Evolutionary conservation across 768 basidiomycete genomes (phyloP).

Genomic region (Macrocybe gigantea): DNA sequence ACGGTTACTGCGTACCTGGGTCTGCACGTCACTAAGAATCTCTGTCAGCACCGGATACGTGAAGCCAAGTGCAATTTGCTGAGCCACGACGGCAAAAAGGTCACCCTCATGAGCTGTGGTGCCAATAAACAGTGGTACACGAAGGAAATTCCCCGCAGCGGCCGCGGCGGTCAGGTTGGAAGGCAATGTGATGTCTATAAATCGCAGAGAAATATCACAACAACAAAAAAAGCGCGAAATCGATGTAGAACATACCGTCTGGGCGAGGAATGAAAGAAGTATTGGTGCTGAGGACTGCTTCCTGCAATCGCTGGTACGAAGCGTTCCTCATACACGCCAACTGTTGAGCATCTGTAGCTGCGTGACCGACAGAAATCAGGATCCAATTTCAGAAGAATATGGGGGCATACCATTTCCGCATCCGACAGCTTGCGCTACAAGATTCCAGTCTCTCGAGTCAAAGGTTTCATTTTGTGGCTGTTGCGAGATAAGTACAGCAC

Average conservation of each 20-base stretch:
- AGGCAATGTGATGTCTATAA: constrained; percentile 22
- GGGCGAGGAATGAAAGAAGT: constrained; percentile 19
- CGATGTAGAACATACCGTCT: constrained; percentile 16
- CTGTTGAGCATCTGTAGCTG: constrained; percentile 17
- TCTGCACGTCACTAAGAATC: constrained; percentile 16
- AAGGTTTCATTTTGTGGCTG: constrained; percentile 4
- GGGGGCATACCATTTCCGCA: constrained; percentile 21
- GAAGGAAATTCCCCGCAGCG: neutral
- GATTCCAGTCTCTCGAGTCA: constrained; percentile 19
- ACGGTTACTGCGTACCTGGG: constrained; percentile 14
- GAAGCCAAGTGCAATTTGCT: constrained; percentile 16
- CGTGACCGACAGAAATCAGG: constrained; percentile 2
- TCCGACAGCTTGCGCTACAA: constrained; percentile 19
- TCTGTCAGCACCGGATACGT: constrained; percentile 19
- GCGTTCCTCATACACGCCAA: constrained; percentile 25
- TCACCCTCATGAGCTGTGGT: constrained; percentile 25
- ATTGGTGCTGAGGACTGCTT: constrained; percentile 19
- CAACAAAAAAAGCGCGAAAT: neutral
- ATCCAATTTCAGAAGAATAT: neutral
- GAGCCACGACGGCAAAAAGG: constrained; percentile 18
- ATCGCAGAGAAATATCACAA: neutral
- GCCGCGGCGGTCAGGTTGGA: constrained; percentile 14
- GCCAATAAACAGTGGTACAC: constrained; percentile 9
- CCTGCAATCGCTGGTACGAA: constrained; percentile 16
- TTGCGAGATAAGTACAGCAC: neutral